phyloP scores from a whole-genome alignment of 129 eudicot species.

The Tagetes erecta region DNA sequence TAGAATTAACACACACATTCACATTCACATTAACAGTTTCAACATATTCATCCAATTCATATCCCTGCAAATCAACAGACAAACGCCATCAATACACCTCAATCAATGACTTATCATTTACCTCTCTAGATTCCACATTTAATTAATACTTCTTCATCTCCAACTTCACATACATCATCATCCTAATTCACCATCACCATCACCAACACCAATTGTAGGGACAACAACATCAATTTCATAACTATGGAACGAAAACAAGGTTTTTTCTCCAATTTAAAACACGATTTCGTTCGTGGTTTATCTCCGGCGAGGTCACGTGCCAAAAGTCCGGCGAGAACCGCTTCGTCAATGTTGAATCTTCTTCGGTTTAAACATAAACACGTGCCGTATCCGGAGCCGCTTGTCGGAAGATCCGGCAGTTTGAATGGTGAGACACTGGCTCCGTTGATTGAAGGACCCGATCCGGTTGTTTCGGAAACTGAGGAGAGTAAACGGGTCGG shows the following conservation, averaged over 20 bases:
- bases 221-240: too few species aligned
- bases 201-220: too few species aligned
- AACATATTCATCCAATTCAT: not conserved
- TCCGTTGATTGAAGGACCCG: conserved; percentile 85
- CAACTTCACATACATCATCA: not conserved
- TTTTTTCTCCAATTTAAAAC: conserved; percentile 64
- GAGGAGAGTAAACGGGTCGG: conserved; percentile 68
- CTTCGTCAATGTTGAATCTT: conserved; percentile 42
- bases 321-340: conserved; percentile 44
- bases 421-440: conserved; percentile 60
- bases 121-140: conserved; percentile 23
- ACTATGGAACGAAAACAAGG: conserved; percentile 58
- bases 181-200: not conserved
- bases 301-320: conserved; percentile 48
- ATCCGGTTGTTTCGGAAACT: conserved; percentile 54
- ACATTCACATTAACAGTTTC: not conserved
- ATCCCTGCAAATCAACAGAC: conserved; percentile 20
- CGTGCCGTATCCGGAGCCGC: conserved; percentile 25
- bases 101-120: conserved; percentile 5
- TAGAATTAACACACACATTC: conserved; percentile 13
- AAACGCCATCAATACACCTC: conserved; percentile 6
- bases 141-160: not conserved
- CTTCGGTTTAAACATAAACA: conserved; percentile 37
- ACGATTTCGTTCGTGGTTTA: conserved; percentile 73
- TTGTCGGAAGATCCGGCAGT: conserved; percentile 76